These are phyloP conservation scores for Vigna reflexopilosa DNA, from an alignment of 306 rosid genomes.

Conservation along the genomic window DNA sequence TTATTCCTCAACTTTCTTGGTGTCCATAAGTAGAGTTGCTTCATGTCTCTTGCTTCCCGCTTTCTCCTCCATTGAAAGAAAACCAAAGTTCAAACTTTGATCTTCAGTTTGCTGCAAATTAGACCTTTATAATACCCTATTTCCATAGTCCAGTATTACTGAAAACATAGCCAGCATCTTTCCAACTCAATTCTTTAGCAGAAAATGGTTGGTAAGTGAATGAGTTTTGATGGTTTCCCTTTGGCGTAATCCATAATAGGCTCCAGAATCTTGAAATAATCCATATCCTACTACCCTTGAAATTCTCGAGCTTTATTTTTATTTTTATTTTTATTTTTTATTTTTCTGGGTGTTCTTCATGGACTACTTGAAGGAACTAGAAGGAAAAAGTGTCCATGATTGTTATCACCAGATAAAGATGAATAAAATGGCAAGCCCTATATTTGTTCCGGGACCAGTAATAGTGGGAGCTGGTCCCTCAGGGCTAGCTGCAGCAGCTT, in stretches of 20 bases:
- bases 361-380: slow-evolving; percentile 78
- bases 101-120: slow-evolving; percentile 31
- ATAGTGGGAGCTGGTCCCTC: slow-evolving; percentile 98
- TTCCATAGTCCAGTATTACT: slow-evolving; percentile 31
- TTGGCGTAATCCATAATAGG: neutral
- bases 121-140: slow-evolving; percentile 25
- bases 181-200: neutral
- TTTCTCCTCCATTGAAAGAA: slow-evolving; percentile 36
- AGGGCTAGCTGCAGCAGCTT: slow-evolving; percentile 88
- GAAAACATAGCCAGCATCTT: slow-evolving; percentile 5
- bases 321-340: too few species aligned
- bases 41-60: slow-evolving; percentile 30
- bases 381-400: slow-evolving; percentile 74
- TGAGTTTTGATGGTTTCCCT: slow-evolving; percentile 14
- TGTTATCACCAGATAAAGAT: slow-evolving; percentile 28
- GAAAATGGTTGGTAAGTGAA: neutral
- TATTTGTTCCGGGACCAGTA: slow-evolving; percentile 63
- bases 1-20: slow-evolving; percentile 37
- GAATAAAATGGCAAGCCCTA: slow-evolving; percentile 34
- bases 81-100: slow-evolving; percentile 35
- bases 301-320: neutral
- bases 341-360: slow-evolving; percentile 27
- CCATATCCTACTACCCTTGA: neutral
- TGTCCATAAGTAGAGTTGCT: slow-evolving; percentile 3
- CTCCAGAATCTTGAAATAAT: slow-evolving; percentile 21